Evolutionary conservation across 1,139 yeast species (phyloP).

Genomic region (Saccharomycopsis hybrid): DNA sequence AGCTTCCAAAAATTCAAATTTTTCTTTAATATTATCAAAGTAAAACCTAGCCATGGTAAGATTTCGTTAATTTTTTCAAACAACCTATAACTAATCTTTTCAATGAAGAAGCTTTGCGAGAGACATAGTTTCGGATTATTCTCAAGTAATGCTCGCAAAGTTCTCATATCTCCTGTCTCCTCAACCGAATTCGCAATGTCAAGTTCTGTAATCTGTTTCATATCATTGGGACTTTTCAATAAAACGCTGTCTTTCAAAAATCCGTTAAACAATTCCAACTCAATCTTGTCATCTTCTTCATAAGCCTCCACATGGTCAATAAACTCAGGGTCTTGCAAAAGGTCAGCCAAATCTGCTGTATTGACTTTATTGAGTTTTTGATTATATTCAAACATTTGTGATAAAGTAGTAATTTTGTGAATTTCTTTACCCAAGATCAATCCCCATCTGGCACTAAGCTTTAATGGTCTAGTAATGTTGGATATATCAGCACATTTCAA

Average conservation of each 20-base stretch:
- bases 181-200: constrained; percentile 19
- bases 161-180: constrained; percentile 21
- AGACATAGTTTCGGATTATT: constrained; percentile 48
- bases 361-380: background rate
- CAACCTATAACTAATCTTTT: constrained; percentile 71
- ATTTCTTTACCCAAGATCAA: constrained; percentile 70
- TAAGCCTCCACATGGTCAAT: background rate
- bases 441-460: constrained; percentile 84
- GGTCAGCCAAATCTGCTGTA: background rate
- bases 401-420: constrained; percentile 56
- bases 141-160: constrained; percentile 34
- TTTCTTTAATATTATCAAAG: constrained; percentile 34
- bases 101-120: constrained; percentile 83
- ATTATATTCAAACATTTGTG: constrained; percentile 31
- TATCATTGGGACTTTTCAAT: constrained; percentile 16
- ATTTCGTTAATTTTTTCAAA: constrained; percentile 53
- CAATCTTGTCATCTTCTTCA: background rate
- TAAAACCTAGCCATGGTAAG: constrained; percentile 50
- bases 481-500: constrained; percentile 94
- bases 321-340: background rate
- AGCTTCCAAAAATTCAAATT: constrained; percentile 38
- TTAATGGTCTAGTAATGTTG: constrained; percentile 76
- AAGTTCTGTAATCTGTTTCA: constrained; percentile 6
- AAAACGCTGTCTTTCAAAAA: background rate
- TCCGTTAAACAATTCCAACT: constrained; percentile 3